phyloP scores from a whole-genome alignment of 2,329 filamentous ascomycete species.

The Sporothrix luriei region DNA sequence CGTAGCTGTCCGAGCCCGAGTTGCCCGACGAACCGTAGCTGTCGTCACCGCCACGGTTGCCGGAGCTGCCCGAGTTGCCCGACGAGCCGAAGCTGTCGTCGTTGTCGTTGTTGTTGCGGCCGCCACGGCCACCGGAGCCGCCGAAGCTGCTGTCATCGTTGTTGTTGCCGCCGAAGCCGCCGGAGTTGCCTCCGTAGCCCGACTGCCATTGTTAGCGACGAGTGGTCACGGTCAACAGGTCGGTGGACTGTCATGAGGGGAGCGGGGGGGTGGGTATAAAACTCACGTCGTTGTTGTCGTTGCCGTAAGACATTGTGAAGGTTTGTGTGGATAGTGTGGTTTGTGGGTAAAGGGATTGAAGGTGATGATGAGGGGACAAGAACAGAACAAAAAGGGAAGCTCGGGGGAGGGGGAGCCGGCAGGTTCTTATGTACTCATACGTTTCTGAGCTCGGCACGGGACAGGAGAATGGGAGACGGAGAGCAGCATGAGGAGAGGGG shows the following conservation, averaged over 20 bases:
- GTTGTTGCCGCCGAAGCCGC: slow-evolving; percentile 26
- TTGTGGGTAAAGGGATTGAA: neutral
- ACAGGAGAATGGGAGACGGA: neutral
- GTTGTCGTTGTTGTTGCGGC: slow-evolving; percentile 36
- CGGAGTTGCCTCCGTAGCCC: slow-evolving; percentile 36
- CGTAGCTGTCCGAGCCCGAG: neutral
- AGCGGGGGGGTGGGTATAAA: neutral
- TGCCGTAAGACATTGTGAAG: slow-evolving; percentile 52
- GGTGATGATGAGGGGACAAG: neutral
- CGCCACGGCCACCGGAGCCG: slow-evolving; percentile 36
- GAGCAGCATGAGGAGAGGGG: neutral
- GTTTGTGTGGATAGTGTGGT: slow-evolving; percentile 7
- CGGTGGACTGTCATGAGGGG: neutral
- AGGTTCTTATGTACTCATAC: slow-evolving; percentile 32
- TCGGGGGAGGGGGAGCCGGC: neutral
- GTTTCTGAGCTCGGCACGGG: slow-evolving; percentile 22
- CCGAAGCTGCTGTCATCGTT: slow-evolving; percentile 37
- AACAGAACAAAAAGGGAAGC: neutral
- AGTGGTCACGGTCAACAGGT: too few species aligned
- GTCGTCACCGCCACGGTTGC: slow-evolving; percentile 31
- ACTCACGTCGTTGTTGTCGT: slow-evolving; percentile 44
- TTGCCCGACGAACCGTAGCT: slow-evolving; percentile 22
- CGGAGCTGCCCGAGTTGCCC: slow-evolving; percentile 34
- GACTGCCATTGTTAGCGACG: slow-evolving; percentile 8
- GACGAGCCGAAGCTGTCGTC: slow-evolving; percentile 35